Base-by-base conservation (phyloP, 1,139 yeast genomes). In the Taiozyma sp. region DNA sequence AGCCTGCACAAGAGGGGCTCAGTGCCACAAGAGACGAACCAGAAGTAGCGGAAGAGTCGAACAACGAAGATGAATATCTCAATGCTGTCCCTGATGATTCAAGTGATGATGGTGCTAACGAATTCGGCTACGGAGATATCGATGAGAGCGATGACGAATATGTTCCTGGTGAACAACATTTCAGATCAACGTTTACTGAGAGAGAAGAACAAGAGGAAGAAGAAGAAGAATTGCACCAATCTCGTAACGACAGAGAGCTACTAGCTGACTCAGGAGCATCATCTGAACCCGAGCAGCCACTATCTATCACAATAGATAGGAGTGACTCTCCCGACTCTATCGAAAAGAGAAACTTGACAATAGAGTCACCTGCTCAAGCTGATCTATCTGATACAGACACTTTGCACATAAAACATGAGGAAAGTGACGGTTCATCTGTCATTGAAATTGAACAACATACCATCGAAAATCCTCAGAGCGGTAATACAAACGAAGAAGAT, bases 361-460 rank as follows among this genome's bases (percentile, higher is more conserved):
- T 39, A 12, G 41, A 42, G n/a, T 53, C 59, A 34, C 57, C 59
- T n/a, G 49, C 48, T 8, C 30, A 46, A 4, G 48, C 49, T 34
- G 59, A 57, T 13, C 46, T 58, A 13, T 61, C 64, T 8, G 65
- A 61, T 48, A 46, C 62, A 1, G 65, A 61, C 45, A 56, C 64
- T 2, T 47, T 61, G 36, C 65, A 61, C 38, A 58, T 61, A 23
- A 49, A 49, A 32, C 60, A 54, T 13, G 24, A 42, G 16, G 44
- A 45, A 13, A 29, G 16, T 23, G 36, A 38, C 22, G 41, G 22
- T 16, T 45, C 46, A n/a, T 42, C 53, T 28, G 24, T 45, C 29
- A 19, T 39, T 19, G 45, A 51, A 22, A 40, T 44, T 19, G 19
- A 46, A 27, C 27, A 38, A n/a, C 27, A 38, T 13, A 41, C n/a